These are phyloP conservation scores for Rhodomyrtus psidioides DNA, from an alignment of 441 rosid species.

Conservation along the genomic window DNA sequence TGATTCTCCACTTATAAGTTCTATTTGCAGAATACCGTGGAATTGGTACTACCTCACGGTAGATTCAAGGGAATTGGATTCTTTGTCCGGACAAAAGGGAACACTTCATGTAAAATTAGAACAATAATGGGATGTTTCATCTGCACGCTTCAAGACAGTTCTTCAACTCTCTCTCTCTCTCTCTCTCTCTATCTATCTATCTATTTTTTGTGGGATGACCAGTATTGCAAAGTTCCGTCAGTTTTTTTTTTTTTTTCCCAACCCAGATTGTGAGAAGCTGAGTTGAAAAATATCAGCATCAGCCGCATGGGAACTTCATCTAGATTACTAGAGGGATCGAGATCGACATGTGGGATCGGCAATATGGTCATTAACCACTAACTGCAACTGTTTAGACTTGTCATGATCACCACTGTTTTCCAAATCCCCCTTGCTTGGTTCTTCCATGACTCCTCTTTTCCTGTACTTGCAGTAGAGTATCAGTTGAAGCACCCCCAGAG, in stretches of 20 bases:
- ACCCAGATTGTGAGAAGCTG: background rate
- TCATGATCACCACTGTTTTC: conserved; percentile 19
- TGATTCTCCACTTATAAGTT: background rate
- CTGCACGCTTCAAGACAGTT: background rate
- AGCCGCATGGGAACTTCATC: background rate
- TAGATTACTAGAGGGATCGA: background rate
- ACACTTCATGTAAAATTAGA: background rate
- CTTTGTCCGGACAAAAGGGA: background rate
- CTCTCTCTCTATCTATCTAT: background rate
- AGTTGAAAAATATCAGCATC: background rate
- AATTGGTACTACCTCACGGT: background rate
- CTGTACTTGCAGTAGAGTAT: conserved; percentile 56
- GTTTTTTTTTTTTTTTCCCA: background rate
- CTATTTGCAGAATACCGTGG: background rate
- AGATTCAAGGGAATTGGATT: background rate
- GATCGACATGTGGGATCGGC: conserved; percentile 8
- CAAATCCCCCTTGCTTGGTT: conserved; percentile 31
- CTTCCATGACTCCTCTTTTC: conserved; percentile 29
- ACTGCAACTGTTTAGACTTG: conserved; percentile 26
- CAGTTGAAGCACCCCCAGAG: conserved; percentile 65
- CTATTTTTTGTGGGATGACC: background rate
- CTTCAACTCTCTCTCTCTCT: background rate
- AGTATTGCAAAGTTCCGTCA: background rate
- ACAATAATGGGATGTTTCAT: background rate
- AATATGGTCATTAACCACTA: background rate